A percentile compares a stretch with the other conserved stretches of the same genome.
Conservation (phyloP, 805 yeast species). For the Schwanniomyces pseudopolymorphus region DNA sequence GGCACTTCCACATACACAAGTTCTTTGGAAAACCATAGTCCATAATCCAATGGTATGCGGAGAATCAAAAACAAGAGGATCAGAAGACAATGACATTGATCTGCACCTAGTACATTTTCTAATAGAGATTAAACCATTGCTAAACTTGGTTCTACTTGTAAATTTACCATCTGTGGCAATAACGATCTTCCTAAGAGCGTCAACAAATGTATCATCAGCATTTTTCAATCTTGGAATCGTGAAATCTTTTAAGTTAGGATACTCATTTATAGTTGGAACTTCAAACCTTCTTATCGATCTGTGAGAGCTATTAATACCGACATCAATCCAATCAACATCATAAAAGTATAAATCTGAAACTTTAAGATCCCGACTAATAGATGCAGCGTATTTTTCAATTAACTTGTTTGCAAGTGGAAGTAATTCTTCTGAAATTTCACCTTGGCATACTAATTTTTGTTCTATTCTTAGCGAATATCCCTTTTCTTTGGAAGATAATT, state of each 20-base stretch:
- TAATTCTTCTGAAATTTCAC: conserved; percentile 51
- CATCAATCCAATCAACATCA: conserved; percentile 65
- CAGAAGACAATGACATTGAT: conserved; percentile 40
- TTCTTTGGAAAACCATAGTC: conserved; percentile 69
- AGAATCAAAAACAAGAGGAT: conserved; percentile 37
- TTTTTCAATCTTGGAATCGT: conserved; percentile 22
- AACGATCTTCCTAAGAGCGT: conserved; percentile 37
- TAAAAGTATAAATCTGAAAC: conserved; percentile 59
- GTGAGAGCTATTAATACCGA: conserved; percentile 19
- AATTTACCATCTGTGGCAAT: conserved; percentile 12
- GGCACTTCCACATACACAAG: conserved; percentile 76
- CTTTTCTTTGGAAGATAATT: conserved; percentile 19
- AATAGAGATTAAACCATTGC: conserved; percentile 9
- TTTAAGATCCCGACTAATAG: conserved; percentile 45
- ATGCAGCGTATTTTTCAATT: conserved; percentile 47
- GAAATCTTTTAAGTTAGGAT: conserved; percentile 3
- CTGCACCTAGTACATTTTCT: conserved; percentile 44
- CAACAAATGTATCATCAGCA: conserved; percentile 27
- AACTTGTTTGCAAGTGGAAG: conserved; percentile 41
- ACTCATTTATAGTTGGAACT: background rate
- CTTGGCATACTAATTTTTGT: conserved; percentile 60
- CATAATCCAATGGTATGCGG: conserved; percentile 40
- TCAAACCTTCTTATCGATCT: background rate
- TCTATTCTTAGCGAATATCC: conserved; percentile 50
- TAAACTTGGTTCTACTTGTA: background rate